phyloP scores from a whole-genome alignment of 805 yeast genomes.

The Jamesozyma hellenica region DNA sequence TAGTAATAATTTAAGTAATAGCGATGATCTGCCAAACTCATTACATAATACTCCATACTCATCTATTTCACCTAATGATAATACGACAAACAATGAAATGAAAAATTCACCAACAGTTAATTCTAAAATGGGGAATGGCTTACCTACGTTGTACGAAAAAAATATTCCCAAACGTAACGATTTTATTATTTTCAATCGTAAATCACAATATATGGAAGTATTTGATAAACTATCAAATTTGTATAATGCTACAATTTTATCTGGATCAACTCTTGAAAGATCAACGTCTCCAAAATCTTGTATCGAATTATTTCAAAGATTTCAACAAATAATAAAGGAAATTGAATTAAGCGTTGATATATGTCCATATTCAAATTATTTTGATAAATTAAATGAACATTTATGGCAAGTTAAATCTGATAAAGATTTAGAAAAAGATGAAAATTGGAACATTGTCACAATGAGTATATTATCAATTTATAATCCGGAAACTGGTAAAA shows the following conservation, averaged over 20 bases:
- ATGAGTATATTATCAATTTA: conserved; percentile 19
- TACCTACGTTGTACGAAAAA: too few species aligned
- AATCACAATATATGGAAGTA: conserved; percentile 12
- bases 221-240: conserved; percentile 23
- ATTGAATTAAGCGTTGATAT: conserved; percentile 23
- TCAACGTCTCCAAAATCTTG: conserved; percentile 28
- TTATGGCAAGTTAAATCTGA: conserved; percentile 25
- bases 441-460: conserved; percentile 23
- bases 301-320: conserved; percentile 27
- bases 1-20: conserved; percentile 12
- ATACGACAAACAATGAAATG: too few species aligned
- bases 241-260: conserved; percentile 20
- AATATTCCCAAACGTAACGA: neutral
- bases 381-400: conserved; percentile 19
- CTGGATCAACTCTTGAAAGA: conserved; percentile 21
- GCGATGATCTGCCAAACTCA: conserved; percentile 20
- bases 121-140: too few species aligned
- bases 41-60: conserved; percentile 17
- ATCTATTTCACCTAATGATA: conserved; percentile 1
- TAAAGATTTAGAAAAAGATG: conserved; percentile 18
- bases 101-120: too few species aligned
- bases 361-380: conserved; percentile 25
- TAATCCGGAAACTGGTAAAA: conserved; percentile 21
- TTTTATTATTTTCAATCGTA: neutral
- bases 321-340: conserved; percentile 29